These are phyloP conservation scores for Colletotrichum truncatum DNA, from an alignment of 2,329 filamentous ascomycete genomes.

Conservation along the genomic window DNA sequence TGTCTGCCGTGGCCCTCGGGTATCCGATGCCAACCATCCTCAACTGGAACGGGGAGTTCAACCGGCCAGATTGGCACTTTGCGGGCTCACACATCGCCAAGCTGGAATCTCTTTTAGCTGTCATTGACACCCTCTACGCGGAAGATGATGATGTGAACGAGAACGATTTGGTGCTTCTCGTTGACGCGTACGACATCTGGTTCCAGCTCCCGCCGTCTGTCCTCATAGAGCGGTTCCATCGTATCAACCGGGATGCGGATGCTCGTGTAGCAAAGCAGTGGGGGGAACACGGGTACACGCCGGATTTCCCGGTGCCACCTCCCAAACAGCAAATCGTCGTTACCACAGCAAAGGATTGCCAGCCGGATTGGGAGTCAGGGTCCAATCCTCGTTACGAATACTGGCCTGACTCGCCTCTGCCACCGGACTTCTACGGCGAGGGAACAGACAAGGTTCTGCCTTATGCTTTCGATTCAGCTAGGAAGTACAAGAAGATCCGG, in stretches of 20 bases:
- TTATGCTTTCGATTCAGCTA: constrained; percentile 40
- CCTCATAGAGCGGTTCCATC: constrained; percentile 46
- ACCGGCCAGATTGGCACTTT: constrained; percentile 47
- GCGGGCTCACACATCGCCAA: constrained; percentile 49
- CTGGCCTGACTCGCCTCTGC: constrained; percentile 47
- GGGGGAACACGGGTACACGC: constrained; percentile 17
- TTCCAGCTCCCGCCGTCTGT: constrained; percentile 49
- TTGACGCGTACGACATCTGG: constrained; percentile 50
- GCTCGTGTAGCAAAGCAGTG: constrained; percentile 37
- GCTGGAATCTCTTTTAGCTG: constrained; percentile 43
- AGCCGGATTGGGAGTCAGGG: constrained; percentile 42
- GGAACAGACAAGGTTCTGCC: constrained; percentile 41
- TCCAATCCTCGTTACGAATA: constrained; percentile 46
- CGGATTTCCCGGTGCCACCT: constrained; percentile 39
- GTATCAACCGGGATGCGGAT: constrained; percentile 44
- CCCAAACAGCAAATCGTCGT: constrained; percentile 44
- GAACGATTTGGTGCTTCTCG: constrained; percentile 45
- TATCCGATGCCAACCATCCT: constrained; percentile 47
- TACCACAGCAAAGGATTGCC: constrained; percentile 46
- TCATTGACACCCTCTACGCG: constrained; percentile 40
- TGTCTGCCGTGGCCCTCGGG: constrained; percentile 47
- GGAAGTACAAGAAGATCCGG: constrained; percentile 42
- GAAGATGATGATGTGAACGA: constrained; percentile 32
- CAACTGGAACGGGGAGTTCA: constrained; percentile 49
- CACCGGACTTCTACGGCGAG: constrained; percentile 42